Evolutionary conservation across 2,329 filamentous ascomycete genomes (phyloP), one percentile per base, ranked within the genome.

Genomic region (Pseudogymnoascus sp.): DNA sequence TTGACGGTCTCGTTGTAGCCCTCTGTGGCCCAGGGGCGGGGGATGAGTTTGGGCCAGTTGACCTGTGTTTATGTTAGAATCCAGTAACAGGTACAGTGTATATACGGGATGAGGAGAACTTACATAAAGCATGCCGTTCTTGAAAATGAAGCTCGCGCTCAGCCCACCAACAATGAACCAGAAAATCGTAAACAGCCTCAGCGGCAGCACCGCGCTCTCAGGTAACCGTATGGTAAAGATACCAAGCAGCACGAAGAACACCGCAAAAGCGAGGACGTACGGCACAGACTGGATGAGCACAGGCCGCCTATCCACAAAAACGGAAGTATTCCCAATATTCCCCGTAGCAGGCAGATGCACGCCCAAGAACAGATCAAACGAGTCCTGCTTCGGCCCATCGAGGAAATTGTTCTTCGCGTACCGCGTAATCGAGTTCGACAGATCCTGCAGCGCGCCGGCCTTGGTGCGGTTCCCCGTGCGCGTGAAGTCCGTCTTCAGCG

Each of bases 21-120:
- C 71, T 99, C 94, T 5, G 85, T 83, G 2, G 91, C 92, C 76
- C 89, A 95, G 2, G 90, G 85, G 14, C 91, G 87, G 10, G 92
- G 92, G 75, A 95, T 96, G 59, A 99, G 84, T 73, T 96, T 97
- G 8, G 94, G 94, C 94, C 95, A 99, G 77, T 97, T 97, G 69
- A 97, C 92, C 92, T 96, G 66, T 50, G 61, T 53, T 2, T 59
- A 44, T 23, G 31, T 71, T 70, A 66, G 62, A 7, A 64, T 28
- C 8, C 2, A 53, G 14, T 16, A 12, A 50, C 8, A 25, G 10
- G 18, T 1, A 11, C 4, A 7, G 12, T 16, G 5, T 28, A 28
- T 16, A 53, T 44, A 4, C 56, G 47, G 25, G 35, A 59, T 5
- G 18, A 50, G 28, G 18, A 50, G 28, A 53, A 86, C 91, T 83